phyloP scores from a whole-genome alignment of 306 rosid species.

The Coriaria nepalensis region DNA sequence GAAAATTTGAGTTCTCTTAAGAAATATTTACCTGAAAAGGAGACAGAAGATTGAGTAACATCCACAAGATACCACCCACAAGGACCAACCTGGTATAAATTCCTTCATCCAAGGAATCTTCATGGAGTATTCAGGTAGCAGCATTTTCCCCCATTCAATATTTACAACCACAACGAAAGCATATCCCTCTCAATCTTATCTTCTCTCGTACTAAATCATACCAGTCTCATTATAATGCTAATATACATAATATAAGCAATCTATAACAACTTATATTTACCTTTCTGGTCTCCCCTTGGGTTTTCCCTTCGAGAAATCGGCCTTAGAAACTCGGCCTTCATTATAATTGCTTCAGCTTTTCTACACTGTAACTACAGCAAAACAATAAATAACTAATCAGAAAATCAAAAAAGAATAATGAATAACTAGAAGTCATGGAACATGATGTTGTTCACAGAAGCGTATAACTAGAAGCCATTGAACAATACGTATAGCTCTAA shows the following conservation, averaged over 20 bases:
- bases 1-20: not conserved
- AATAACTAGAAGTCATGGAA: no score
- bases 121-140: constrained; percentile 54
- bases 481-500: no score
- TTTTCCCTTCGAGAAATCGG: constrained; percentile 20
- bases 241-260: not conserved
- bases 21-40: constrained; percentile 66
- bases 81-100: constrained; percentile 71
- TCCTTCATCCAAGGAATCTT: constrained; percentile 90
- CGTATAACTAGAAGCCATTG: no score
- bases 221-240: not conserved
- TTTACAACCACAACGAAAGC: constrained; percentile 39
- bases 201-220: not conserved
- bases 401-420: no score
- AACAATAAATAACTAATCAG: no score
- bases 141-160: constrained; percentile 51
- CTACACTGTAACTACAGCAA: constrained; percentile 11
- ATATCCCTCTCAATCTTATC: constrained; percentile 8
- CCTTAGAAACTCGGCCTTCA: constrained; percentile 27
- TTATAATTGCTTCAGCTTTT: constrained; percentile 12
- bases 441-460: no score
- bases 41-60: constrained; percentile 67
- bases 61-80: constrained; percentile 84
- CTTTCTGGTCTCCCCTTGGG: constrained; percentile 28
- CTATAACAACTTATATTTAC: constrained; percentile 3